Percentiles rank a stretch among this genome's conserved stretches.
phyloP scores from a whole-genome alignment of 495 filamentous ascomycete genomes.

The Penicillium cataractarum region DNA sequence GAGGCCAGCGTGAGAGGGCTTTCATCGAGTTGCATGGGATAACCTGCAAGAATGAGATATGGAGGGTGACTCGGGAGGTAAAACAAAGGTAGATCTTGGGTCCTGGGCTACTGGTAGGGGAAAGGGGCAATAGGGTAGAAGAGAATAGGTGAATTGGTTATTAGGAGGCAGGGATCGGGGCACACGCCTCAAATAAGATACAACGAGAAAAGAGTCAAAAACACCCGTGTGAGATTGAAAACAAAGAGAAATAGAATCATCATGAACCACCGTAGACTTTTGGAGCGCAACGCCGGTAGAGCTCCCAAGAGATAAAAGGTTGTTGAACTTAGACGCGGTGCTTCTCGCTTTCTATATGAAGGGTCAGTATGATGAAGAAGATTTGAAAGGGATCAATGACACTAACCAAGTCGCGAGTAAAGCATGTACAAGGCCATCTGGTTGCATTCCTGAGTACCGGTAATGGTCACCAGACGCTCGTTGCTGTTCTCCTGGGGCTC shows the following conservation, averaged over 20 bases:
- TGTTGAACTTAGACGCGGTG: conserved; percentile 58
- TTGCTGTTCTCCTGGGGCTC: conserved; percentile 99
- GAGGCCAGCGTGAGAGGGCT: not conserved
- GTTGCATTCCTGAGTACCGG: conserved; percentile 96
- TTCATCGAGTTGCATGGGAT: not conserved
- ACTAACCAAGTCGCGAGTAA: conserved; percentile 92
- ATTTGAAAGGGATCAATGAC: not conserved
- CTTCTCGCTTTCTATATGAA: conserved; percentile 73
- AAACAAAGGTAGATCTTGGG: not conserved
- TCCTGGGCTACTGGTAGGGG: conserved; percentile 20
- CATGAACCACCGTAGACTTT: conserved; percentile 43
- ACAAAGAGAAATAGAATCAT: conserved; percentile 29
- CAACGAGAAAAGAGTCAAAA: conserved; percentile 38
- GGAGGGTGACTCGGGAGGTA: conserved; percentile 7
- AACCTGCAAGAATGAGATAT: not conserved
- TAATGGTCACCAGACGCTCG: conserved; percentile 95
- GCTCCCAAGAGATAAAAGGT: conserved; percentile 19
- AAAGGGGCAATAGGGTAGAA: conserved; percentile 12
- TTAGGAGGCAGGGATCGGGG: conserved; percentile 30
- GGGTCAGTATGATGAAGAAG: conserved; percentile 16
- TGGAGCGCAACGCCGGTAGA: conserved; percentile 19
- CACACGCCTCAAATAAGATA: conserved; percentile 48
- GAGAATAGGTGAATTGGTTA: conserved; percentile 29
- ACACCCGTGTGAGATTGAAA: conserved; percentile 24
- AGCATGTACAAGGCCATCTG: conserved; percentile 99